phyloP scores from a whole-genome alignment of 306 rosid genomes.

The Ormosia emarginata region DNA sequence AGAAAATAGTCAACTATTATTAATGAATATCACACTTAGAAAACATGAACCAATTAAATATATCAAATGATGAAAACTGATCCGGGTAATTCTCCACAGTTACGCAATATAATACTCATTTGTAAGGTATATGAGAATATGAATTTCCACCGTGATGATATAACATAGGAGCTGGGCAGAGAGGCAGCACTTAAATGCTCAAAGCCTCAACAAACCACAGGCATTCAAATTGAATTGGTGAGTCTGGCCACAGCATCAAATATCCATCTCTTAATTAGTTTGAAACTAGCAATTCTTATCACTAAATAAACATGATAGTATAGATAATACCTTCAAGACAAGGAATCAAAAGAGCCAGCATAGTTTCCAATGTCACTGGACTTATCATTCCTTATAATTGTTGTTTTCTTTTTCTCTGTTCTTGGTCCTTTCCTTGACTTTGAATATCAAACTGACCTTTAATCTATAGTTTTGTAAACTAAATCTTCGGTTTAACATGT shows the following conservation, averaged over 20 bases:
- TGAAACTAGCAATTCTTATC: background rate
- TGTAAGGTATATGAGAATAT: background rate
- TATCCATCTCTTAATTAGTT: background rate
- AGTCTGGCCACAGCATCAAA: background rate
- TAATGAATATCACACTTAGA: background rate
- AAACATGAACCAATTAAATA: background rate
- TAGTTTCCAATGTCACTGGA: background rate
- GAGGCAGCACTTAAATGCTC: background rate
- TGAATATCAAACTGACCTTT: background rate
- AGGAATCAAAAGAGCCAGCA: background rate
- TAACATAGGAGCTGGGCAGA: background rate
- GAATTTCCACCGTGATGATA: background rate
- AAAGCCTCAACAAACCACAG: background rate
- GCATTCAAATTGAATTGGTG: background rate
- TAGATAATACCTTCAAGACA: background rate
- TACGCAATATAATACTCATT: background rate
- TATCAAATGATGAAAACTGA: background rate
- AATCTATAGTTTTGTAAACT: background rate
- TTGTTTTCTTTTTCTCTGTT: background rate
- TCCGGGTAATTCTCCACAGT: background rate
- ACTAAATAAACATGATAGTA: background rate
- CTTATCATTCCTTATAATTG: background rate
- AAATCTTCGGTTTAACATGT: background rate
- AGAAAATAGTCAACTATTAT: background rate
- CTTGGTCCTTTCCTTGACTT: background rate